Evolutionary conservation across 2,329 filamentous ascomycete species (phyloP), one percentile per base, ranked within the genome.

Genomic region (Aspergillus udagawae): DNA sequence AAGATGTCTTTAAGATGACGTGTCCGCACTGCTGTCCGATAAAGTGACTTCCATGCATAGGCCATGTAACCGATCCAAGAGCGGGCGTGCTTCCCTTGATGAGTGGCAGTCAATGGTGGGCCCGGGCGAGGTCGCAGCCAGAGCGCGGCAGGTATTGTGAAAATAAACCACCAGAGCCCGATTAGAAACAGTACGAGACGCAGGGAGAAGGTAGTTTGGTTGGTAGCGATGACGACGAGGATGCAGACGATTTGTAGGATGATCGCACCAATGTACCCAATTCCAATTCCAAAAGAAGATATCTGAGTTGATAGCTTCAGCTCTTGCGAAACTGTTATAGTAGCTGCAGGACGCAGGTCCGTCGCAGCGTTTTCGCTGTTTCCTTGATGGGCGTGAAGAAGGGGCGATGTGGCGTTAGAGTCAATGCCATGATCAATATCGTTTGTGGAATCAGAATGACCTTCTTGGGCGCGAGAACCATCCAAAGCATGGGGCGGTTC

Each of bases 41-140:
- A 92, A 0, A 99, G 82, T 2, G 91, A 91, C 56, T 84, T 87
- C 94, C 94, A 99, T 0, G 92, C 89, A 72, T 90, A 93, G 0
- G 80, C 77, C 41, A 96, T 84, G 71, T 97, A 96, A 4, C 83
- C 83, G 23, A 88, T 59, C 80, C 87, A 90, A 2, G 83, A 80
- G 32, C 78, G 73, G n/a, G 67, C 69, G 41, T 68, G 63, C 60
- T 74, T 73, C 10, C 73, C 66, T 51, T 68, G 64, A 53, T 70
- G 28, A 55, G 69, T 41, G 66, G 75, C 70, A 2, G 82, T 80
- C 8, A 96, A 75, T 0, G 92, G 92, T 28, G 94, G 94, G 0
- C 94, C 94, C 1, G 94, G 94, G 52, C 94, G 85, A 3, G 92
- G 86, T 44, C 93, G 86, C 29, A 99, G 81, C 89, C 92, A 97